Conservation (phyloP, 257 asterid species). For the Primulina eburnea region DNA sequence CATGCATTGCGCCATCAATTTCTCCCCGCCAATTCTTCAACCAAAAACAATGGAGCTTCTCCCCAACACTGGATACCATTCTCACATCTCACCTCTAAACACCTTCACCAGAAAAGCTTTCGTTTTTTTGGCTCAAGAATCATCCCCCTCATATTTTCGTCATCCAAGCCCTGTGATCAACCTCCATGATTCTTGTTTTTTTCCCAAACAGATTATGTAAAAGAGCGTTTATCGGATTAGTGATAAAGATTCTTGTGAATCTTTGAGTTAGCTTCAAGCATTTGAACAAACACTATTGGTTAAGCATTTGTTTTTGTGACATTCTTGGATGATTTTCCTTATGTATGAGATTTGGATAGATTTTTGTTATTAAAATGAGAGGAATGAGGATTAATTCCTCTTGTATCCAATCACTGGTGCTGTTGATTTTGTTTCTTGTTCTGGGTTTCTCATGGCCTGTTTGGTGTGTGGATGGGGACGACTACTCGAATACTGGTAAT, state of each 20-base stretch:
- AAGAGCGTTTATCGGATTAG: conserved; percentile 19
- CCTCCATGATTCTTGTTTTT: conserved; percentile 22
- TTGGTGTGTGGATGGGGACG: conserved; percentile 53
- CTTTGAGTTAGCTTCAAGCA: conserved; percentile 19
- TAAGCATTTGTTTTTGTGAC: not conserved
- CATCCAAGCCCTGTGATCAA: conserved; percentile 22
- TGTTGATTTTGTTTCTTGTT: conserved; percentile 44
- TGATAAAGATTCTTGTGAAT: conserved; percentile 7
- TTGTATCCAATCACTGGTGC: conserved; percentile 48
- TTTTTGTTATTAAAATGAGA: conserved; percentile 61
- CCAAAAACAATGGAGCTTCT: conserved; percentile 55
- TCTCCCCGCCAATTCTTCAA: conserved; percentile 82
- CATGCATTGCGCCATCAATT: conserved; percentile 53
- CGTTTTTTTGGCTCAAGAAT: conserved; percentile 32
- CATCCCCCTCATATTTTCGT: conserved; percentile 7
- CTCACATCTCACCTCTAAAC: conserved; percentile 38
- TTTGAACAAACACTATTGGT: not conserved
- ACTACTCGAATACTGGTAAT: conserved; percentile 36
- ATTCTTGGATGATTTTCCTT: conserved; percentile 35
- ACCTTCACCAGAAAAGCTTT: conserved; percentile 33
- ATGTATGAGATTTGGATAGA: conserved; percentile 33
- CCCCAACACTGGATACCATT: conserved; percentile 30
- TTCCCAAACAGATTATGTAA: conserved; percentile 1
- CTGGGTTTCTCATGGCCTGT: conserved; percentile 40
- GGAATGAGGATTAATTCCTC: conserved; percentile 58